Base-by-base conservation (phyloP, 805 yeast genomes). In the Nakazawaea pomicola region DNA sequence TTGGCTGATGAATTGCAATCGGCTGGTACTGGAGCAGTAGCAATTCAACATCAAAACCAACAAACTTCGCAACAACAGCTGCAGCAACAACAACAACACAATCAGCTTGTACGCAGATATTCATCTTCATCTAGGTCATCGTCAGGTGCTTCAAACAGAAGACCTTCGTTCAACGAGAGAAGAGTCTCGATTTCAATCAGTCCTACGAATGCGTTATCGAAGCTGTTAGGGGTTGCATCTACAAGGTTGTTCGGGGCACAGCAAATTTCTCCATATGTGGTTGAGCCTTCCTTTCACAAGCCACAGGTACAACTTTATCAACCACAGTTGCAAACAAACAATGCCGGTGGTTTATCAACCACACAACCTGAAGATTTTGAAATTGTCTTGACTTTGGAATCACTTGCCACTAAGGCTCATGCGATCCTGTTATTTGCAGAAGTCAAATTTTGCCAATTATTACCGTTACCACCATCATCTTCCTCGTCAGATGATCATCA, bases 391-490 rank as follows among this genome's bases (percentile, higher is more conserved):
- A 67, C 70, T 41, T 65, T 90, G 45, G 96, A 89, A 57, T 68
- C 78, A 1, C 64, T 88, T 33, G 88, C 95, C 2, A 88, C 96
- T 1, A 89, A 88, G 64, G 88, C 96, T 0, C 93, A 89, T 55
- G 95, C 95, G 0, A 80, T 93, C 16, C 79, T 81, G 48, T 68
- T 88, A 24, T 89, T 83, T 65, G 98, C 97, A 0, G 96, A 89
- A 50, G 89, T 88, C 20, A 93, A 93, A 60, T 87, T 82, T 53
- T 72, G 83, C 31, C 97, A 91, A 63, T 67, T 90, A 50, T 76
- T 83, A 28, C 96, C 96, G 8, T 67, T 80, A 19, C 83, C 87
- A 1, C 81, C 81, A 0, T 74, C 78, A 1, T n/a, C n/a, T n/a
- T n/a, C n/a, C n/a, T 60, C 67, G 4, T 23, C 41, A 3, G 40